Conservation (phyloP, 129 eudicot species). For the sunflower (Helianthus annuus) region DNA sequence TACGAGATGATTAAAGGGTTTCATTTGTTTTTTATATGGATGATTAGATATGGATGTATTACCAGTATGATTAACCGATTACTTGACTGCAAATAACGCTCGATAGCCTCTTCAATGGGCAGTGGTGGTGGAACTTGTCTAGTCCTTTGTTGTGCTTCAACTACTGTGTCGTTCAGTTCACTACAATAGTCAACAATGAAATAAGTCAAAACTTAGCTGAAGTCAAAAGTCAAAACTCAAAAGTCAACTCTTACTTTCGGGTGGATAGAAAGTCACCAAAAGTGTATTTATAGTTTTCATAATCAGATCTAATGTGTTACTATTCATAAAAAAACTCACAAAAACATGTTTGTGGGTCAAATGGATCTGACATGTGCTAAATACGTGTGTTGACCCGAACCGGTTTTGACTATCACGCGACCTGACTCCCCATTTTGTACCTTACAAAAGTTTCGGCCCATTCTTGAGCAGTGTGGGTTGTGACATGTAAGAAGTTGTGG, state of each 20-base stretch:
- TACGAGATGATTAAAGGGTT: background rate
- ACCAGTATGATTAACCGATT: constrained; percentile 94
- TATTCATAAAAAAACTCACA: background rate
- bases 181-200: constrained; percentile 37
- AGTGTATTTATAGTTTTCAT: background rate
- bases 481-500: constrained; percentile 81
- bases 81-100: constrained; percentile 60
- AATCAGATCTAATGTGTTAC: background rate
- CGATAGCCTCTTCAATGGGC: constrained; percentile 60
- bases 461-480: constrained; percentile 92
- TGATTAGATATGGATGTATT: constrained; percentile 8
- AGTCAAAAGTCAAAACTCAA: constrained; percentile 6
- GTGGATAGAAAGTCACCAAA: background rate
- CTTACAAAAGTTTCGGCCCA: constrained; percentile 98
- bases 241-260: background rate
- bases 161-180: constrained; percentile 90
- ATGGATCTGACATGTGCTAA: background rate
- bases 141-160: constrained; percentile 92
- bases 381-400: background rate
- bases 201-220: constrained; percentile 14
- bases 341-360: background rate
- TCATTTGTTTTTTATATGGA: background rate
- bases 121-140: constrained; percentile 75
- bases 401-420: background rate
- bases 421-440: constrained; percentile 33